Conservation (phyloP, 73 alveolate species). For the Tetrahymena thermophila region DNA sequence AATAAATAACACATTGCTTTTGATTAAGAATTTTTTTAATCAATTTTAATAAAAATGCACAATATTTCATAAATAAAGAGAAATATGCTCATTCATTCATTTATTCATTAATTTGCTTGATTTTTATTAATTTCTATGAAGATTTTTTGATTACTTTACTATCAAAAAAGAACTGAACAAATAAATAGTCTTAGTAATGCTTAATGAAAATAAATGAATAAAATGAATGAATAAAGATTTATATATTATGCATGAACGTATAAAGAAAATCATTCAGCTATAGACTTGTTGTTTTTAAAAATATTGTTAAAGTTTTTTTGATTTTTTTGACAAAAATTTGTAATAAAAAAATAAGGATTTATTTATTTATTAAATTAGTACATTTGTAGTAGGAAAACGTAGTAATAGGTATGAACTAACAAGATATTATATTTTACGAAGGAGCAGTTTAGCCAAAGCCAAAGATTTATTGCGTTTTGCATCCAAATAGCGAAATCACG, state of each 20-base stretch:
- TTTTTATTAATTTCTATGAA: too few relatives aligned
- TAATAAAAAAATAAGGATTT: background rate
- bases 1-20: too few relatives aligned
- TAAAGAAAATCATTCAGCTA: background rate
- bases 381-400: background rate
- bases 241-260: background rate
- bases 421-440: background rate
- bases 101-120: background rate
- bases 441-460: background rate
- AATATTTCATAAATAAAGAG: too few relatives aligned
- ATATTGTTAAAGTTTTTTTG: background rate
- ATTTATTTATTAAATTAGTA: background rate
- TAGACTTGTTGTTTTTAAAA: background rate
- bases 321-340: background rate
- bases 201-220: background rate
- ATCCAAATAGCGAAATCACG: background rate
- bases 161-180: background rate
- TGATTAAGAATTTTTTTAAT: too few relatives aligned
- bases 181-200: background rate
- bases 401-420: background rate
- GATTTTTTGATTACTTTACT: too few relatives aligned
- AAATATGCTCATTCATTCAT: too few relatives aligned
- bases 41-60: too few relatives aligned
- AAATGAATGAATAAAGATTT: background rate
- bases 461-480: background rate